A percentile compares a stretch with the other conserved stretches of the same genome.
phyloP scores from a whole-genome alignment of 495 filamentous ascomycete species.

The Aspergillus nidulans region DNA sequence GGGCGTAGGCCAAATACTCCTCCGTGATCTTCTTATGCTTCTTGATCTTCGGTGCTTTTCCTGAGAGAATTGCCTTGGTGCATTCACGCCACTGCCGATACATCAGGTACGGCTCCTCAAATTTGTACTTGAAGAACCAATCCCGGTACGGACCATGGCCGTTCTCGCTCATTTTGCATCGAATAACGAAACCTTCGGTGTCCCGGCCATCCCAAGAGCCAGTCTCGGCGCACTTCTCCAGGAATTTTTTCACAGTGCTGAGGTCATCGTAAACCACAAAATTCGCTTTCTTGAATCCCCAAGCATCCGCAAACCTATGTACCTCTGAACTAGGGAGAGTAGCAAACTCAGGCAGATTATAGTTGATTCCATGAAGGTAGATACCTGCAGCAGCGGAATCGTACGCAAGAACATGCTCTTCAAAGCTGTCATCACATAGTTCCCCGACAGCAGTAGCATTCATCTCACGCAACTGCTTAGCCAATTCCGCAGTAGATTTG shows the following conservation, averaged over 20 bases:
- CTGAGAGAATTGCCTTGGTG: conserved; percentile 82
- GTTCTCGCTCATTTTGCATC: conserved; percentile 65
- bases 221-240: conserved; percentile 76
- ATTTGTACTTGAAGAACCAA: conserved; percentile 99
- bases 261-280: conserved; percentile 74
- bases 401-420: conserved; percentile 95
- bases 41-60: conserved; percentile 66
- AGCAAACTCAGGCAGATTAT: conserved; percentile 83
- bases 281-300: conserved; percentile 90
- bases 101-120: conserved; percentile 97
- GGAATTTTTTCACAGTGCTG: conserved; percentile 66
- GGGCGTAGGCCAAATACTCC: conserved; percentile 80
- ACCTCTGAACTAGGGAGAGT: conserved; percentile 77
- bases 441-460: conserved; percentile 94
- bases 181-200: conserved; percentile 94
- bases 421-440: conserved; percentile 92
- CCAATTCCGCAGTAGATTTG: conserved; percentile 71
- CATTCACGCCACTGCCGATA: conserved; percentile 98
- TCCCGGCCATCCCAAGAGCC: conserved; percentile 85
- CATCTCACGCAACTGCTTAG: conserved; percentile 65
- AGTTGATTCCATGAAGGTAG: conserved; percentile 93
- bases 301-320: conserved; percentile 82
- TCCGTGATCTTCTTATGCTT: conserved; percentile 90
- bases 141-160: conserved; percentile 56
- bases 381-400: conserved; percentile 78